A percentile compares a stretch with the other conserved stretches of the same genome.
phyloP scores from a whole-genome alignment of 441 rosid species.

The Arabidopsis lyrata region DNA sequence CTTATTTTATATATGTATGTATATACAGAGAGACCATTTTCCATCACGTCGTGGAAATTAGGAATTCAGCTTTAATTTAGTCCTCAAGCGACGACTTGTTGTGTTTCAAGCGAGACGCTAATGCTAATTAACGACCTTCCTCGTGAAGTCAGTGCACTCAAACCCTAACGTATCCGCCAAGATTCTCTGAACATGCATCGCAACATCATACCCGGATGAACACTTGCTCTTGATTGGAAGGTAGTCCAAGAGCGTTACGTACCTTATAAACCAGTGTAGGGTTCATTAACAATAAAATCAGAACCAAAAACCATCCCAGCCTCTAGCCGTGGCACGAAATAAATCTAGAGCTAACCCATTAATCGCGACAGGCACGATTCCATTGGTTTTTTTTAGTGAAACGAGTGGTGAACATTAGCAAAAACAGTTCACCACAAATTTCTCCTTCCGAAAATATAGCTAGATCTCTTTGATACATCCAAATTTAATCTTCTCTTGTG shows the following conservation, averaged over 20 bases:
- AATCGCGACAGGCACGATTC: neutral
- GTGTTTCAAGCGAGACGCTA: neutral
- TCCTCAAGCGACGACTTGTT: neutral
- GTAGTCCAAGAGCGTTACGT: neutral
- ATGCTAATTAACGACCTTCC: neutral
- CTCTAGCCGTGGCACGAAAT: neutral
- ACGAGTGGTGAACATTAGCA: neutral
- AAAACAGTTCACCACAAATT: neutral
- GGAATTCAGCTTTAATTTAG: neutral
- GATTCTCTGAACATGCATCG: neutral
- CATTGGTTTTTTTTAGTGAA: neutral
- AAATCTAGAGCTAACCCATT: neutral
- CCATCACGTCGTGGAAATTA: neutral
- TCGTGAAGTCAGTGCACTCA: neutral
- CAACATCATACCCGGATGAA: neutral
- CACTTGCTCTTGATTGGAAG: neutral
- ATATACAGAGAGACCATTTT: no score
- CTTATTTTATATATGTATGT: no score
- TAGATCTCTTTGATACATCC: no score
- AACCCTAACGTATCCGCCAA: slow-evolving; percentile 1
- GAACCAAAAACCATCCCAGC: neutral
- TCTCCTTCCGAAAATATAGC: neutral
- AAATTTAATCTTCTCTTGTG: no score
- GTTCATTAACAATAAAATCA: neutral
- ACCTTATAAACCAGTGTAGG: neutral